Percentiles rank a stretch among this genome's conserved stretches.
Evolutionary conservation across 2,329 filamentous ascomycete species (phyloP).

Genomic region (Furcasterigmium sp.): DNA sequence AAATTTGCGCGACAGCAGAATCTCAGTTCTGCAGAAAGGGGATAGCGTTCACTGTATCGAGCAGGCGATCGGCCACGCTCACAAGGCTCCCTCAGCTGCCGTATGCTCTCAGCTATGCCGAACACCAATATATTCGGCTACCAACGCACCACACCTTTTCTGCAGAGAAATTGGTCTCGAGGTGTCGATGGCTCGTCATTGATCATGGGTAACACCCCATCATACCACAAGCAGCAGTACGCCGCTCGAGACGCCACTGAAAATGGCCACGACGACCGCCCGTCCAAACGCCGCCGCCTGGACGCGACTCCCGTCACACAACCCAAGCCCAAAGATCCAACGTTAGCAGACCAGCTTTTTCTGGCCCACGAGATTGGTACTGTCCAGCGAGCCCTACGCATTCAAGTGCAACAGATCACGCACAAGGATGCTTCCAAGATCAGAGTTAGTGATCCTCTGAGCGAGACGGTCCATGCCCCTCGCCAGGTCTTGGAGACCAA

Average conservation of each 20-base stretch:
- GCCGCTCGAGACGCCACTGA: constrained; percentile 22
- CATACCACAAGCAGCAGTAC: constrained; percentile 26
- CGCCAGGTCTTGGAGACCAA: constrained; percentile 26
- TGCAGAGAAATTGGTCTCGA: constrained; percentile 49
- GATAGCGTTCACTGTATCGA: too few relatives aligned
- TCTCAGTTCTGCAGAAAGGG: too few relatives aligned
- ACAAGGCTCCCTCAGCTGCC: constrained; percentile 8
- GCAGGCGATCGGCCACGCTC: not conserved
- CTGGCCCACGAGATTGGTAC: constrained; percentile 23
- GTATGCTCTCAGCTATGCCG: constrained; percentile 40
- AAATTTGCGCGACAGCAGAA: too few relatives aligned
- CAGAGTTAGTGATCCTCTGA: constrained; percentile 1
- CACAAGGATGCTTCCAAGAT: constrained; percentile 40
- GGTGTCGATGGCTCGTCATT: constrained; percentile 38
- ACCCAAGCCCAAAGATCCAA: constrained; percentile 9
- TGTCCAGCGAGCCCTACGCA: constrained; percentile 37
- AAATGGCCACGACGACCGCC: constrained; percentile 26
- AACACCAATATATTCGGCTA: constrained; percentile 30
- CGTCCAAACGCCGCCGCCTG: constrained; percentile 46
- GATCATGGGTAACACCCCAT: constrained; percentile 42
- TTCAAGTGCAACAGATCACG: constrained; percentile 48
- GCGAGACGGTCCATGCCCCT: constrained; percentile 18
- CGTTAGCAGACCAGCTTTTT: constrained; percentile 26
- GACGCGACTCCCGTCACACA: constrained; percentile 21
- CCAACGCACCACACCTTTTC: constrained; percentile 46